phyloP scores from a whole-genome alignment of 139 green algal genomes.

The Diplosphaera chodatii region DNA sequence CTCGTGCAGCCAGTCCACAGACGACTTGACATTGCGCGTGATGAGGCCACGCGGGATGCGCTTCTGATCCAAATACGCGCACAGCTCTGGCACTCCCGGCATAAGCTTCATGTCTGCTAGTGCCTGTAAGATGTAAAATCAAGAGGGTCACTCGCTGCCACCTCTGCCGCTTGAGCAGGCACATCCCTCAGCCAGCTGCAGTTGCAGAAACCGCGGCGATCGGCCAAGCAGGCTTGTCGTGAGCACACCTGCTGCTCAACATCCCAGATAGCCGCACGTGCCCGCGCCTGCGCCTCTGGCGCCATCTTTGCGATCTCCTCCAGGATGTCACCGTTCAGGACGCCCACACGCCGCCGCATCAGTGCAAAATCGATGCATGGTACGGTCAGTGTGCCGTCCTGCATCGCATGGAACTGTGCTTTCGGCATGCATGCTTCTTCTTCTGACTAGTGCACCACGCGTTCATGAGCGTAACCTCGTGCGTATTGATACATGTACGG shows the following conservation, averaged over 20 bases:
- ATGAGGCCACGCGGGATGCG: constrained; percentile 59
- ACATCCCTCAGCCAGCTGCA: not conserved
- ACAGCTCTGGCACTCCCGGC: constrained; percentile 64
- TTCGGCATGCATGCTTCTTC: no score
- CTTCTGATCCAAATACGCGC: constrained; percentile 38
- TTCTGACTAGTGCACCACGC: not conserved
- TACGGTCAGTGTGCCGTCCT: constrained; percentile 21
- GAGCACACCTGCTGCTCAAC: constrained; percentile 47
- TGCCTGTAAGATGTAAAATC: no score
- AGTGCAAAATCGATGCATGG: constrained; percentile 27
- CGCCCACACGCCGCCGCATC: constrained; percentile 2
- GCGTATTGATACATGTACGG: no score
- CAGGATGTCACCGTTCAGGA: constrained; percentile 42
- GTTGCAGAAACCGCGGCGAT: not conserved
- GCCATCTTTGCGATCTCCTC: constrained; percentile 42
- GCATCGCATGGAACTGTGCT: no score
- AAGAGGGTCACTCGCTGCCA: no score
- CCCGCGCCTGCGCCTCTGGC: constrained; percentile 20
- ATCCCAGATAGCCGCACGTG: constrained; percentile 33
- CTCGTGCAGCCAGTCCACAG: constrained; percentile 51
- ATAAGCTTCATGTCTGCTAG: constrained; percentile 68
- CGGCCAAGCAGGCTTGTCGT: not conserved
- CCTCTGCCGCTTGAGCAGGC: not conserved
- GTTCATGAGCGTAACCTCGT: not conserved
- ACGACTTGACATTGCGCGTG: constrained; percentile 53